Base-by-base conservation (phyloP, 2,329 filamentous ascomycete genomes). In the Epichloe glyceriae region DNA sequence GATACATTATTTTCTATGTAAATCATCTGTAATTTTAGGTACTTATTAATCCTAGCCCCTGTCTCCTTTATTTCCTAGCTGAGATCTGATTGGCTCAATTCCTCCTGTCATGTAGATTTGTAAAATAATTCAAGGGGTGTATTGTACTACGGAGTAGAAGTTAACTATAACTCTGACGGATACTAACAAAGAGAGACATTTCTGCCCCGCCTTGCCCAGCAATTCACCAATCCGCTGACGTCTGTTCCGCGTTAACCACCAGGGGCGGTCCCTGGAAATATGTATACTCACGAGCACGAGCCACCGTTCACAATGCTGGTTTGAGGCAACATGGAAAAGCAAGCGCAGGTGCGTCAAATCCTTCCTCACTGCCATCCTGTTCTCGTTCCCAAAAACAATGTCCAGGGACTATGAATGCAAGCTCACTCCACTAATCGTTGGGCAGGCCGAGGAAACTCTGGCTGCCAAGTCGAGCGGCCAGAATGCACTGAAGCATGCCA, bases 401-500 rank as follows among this genome's bases (percentile, higher is more conserved):
- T 14, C 6, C 19, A n/a, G 35, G 38, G 35, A 17, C 5, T 12
- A 20, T n/a, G 22, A 50, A 15, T 22, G 33, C 3, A 22, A 10
- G 20, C 48, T 45, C 41, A 46, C 22, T 3, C 12, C 11, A 19
- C 19, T 12, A 4, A n/a, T 41, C 38, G 34, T 20, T 42, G 30
- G 5, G 17, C 37, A 72, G 70, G 63, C 62, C 54, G 66, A 67
- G 53, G 70, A 72, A 61, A 61, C 61, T 59, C 59, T 70, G 44
- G 56, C 67, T 47, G 57, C 58, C 53, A 62, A 57, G 53, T 65
- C 65, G 47, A 64, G 53, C 44, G 67, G 67, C 53, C 60, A 63
- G 51, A 80, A 82, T 58, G 88, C 88, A 42, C 74, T 96, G 50
- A 72, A 82, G 48, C 78, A 86, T 64, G 83, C 88, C 47, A 88